phyloP scores from a whole-genome alignment of 2,329 filamentous ascomycete species.

The Fusarium sp. region DNA sequence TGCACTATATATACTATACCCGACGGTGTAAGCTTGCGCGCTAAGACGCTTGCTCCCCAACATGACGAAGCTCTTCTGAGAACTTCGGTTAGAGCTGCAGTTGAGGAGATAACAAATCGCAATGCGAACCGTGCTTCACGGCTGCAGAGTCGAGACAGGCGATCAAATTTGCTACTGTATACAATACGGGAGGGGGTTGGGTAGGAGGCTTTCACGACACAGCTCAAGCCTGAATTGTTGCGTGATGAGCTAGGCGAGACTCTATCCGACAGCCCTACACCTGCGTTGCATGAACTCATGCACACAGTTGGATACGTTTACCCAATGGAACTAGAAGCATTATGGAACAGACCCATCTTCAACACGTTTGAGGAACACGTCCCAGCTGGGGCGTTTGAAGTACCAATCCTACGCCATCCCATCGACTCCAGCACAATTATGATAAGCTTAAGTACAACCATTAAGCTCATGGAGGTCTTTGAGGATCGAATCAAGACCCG shows the following conservation, averaged over 20 bases:
- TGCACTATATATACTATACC: neutral
- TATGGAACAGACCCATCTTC: neutral
- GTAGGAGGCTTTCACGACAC: neutral
- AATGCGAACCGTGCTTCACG: neutral
- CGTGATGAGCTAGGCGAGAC: neutral
- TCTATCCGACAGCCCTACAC: neutral
- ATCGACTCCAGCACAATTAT: accelerated
- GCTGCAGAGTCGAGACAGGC: neutral
- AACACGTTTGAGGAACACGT: neutral
- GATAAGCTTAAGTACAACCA: accelerated
- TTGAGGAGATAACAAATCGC: neutral
- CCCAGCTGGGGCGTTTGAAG: too few relatives aligned
- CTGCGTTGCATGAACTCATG: neutral
- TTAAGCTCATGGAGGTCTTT: neutral
- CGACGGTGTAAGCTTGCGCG: neutral
- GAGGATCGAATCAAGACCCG: neutral
- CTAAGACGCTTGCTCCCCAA: neutral
- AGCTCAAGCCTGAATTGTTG: neutral
- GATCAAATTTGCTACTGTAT: neutral
- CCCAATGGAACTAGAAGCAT: neutral
- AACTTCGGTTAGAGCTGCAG: neutral
- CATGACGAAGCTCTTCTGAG: neutral
- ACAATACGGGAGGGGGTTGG: neutral
- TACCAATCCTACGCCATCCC: neutral
- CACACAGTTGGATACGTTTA: neutral